Evolutionary conservation across 768 basidiomycete genomes (phyloP), one percentile per base, ranked within the genome.

Genomic region (button mushroom (Agaricus bisporus)): DNA sequence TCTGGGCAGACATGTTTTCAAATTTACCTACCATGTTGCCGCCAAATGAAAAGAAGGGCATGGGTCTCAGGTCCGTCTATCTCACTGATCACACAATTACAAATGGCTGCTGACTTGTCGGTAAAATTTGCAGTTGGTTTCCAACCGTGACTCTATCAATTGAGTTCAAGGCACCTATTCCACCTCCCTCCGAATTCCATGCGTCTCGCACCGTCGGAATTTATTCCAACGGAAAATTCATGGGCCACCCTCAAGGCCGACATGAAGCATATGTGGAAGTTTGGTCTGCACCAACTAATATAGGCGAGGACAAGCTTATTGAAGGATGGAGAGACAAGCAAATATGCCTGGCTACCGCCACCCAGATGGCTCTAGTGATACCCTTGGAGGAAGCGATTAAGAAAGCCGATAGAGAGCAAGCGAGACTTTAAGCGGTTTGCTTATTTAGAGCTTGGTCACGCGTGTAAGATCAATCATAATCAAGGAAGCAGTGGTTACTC

Each of bases 151-250:
- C 75, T 0, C 69, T 86, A 55, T 68, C 77, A 1, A 57, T 87
- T 20, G 83, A 86, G 57, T 87, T 84, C 71, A 85, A 83, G 60
- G 73, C 73, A 32, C 78, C 78, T 11, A 73, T 86, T 37, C 80
- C 83, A 6, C 60, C 59, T 17, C 68, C 75, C 11, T 73, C 70
- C 4, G 56, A 57, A 22, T 58, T 61, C 9, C 67, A 79, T 60
- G 72, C 83, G 0, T 57, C 63, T 52, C 75, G 81, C 9, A 83
- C 80, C 0, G 78, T 85, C 7, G 84, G 79, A 1, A 18, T 86
- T 2, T 85, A 81, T 60, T 73, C 76, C 15, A 66, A 66, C 12
- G 74, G 79, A 1, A 71, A 70, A 6, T 86, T 84, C 61, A 60
- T 80, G 54, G 73, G 75, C 44, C 69, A 78, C 41, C 81, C 81